Base-by-base conservation (phyloP, 192 early-diverging fungal genomes). In the Bifiguratus adelaidae region DNA sequence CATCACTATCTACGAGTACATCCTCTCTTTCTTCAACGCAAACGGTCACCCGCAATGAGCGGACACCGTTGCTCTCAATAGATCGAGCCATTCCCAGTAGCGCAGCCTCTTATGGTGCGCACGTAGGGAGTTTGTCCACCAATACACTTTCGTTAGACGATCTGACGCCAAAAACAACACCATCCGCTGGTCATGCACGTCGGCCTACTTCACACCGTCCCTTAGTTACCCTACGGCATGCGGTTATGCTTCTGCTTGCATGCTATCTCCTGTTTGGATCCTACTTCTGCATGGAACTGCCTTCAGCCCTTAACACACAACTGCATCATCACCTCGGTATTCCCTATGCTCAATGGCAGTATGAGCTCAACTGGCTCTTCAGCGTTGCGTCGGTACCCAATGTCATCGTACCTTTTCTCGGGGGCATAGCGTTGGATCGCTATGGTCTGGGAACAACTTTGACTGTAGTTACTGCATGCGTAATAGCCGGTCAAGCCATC, bases 401-500 rank as follows among this genome's bases (percentile, higher is more conserved):
- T 21, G 41, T 69, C 12, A 41, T 69, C 36, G 55, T 65, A 4
- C 61, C 67, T 0, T 53, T 69, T 2, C 30, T 65, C 1, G 50
- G 56, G 0, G 69, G 83, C 5, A 44, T 61, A 27, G 55, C 78
- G 3, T 67, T 82, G 15, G 78, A 83, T 51, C 48, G 47, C 20
- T 55, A 80, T 26, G 74, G 70, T 5, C 48, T 67, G n/a, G 56
- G 51, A 9, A 51, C 47, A 30, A 68, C 80, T 53, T 48, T 86
- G 30, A 40, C 73, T 0, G 22, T 70, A 2, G 76, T 81, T 32
- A 62, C 66, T 6, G 27, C 55, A n/a, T 49, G 67, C 30, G 58
- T 82, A 6, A 64, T 60, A 38, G 11, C 53, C 2, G 83, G 83
- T 15, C 78, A 83, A 55, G 47, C 68, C 1, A 45, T 83, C 12